A percentile compares a stretch with the other conserved stretches of the same genome.
These are phyloP conservation scores for Fusarium sp. DNA, from an alignment of 2,329 filamentous ascomycete species.

Conservation along the genomic window DNA sequence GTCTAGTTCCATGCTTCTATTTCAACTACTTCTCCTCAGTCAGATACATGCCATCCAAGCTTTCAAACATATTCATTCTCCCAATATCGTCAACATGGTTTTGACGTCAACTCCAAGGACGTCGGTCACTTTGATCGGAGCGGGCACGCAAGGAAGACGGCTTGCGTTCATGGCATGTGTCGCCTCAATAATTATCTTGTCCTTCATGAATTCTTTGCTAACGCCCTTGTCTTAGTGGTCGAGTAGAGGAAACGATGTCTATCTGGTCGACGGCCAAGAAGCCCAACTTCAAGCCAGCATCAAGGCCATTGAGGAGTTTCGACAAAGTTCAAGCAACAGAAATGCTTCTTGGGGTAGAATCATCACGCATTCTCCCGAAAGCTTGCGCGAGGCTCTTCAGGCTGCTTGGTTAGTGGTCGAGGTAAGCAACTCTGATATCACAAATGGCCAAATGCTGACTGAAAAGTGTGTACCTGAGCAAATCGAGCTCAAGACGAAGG, in stretches of 20 bases:
- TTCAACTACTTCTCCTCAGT: background rate
- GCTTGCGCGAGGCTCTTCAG: constrained; percentile 32
- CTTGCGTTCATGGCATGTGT: constrained; percentile 46
- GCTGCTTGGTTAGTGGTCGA: constrained; percentile 45
- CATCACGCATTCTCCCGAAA: constrained; percentile 31
- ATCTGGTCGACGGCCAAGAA: constrained; percentile 43
- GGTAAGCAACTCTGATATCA: constrained; percentile 6
- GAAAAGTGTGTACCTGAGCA: constrained; percentile 57
- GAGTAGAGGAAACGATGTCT: constrained; percentile 44
- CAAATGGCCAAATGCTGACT: background rate
- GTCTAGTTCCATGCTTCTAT: background rate
- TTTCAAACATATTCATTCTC: background rate
- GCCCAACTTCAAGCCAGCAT: constrained; percentile 43
- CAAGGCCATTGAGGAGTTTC: constrained; percentile 41
- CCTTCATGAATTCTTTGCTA: background rate
- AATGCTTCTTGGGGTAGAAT: constrained; percentile 34
- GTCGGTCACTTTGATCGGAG: constrained; percentile 44
- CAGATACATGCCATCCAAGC: background rate
- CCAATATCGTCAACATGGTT: constrained; percentile 13
- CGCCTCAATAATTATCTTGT: background rate
- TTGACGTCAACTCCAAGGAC: constrained; percentile 16
- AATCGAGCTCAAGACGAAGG: constrained; percentile 52
- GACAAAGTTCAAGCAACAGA: background rate
- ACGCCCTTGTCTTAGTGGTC: constrained; percentile 40
- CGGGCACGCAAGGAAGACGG: constrained; percentile 46